Base-by-base conservation (phyloP, 1,284 basidiomycete genomes). In the Sutorius eximius region DNA sequence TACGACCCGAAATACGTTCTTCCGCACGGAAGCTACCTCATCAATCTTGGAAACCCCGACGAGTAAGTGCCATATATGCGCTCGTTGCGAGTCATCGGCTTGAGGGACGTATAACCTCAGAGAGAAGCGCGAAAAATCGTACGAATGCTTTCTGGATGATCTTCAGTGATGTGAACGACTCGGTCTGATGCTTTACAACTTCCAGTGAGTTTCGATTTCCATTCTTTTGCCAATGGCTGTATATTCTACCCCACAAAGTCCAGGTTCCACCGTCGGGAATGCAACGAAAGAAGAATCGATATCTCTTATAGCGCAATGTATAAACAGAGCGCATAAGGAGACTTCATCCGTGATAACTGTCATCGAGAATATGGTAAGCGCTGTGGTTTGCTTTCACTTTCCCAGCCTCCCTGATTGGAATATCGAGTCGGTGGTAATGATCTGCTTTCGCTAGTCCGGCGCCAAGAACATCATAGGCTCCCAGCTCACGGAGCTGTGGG, bases 11-110 rank as follows among this genome's bases (percentile, higher is more conserved):
- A 75, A 29, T 73, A 86, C 56, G 79, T 93, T 3, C 73, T 94
- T 6, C 91, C 91, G 0, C 92, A 94, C 60, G 91, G 91, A 18
- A 92, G 84, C 66, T 95, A 94, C 66, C 79, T 95, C 30, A 82
- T 94, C 55, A 95, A 95, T 65, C 77, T 95, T 0, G 92, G 86
- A 6, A 93, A 94, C 63, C 87, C 89, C 0, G 89, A 93, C 59
- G 61, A 62, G 89, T 90, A 53, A 55, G 86, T 72, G 9, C 5
- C 27, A 10, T 30, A 24, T 44, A 41, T 50, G 27, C 6, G 16
- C 8, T 24, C 22, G 2, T 5, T 24, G 22, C 20, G 1, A 15
- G 8, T 8, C 5, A 5, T 13, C 1, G 12, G 20, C 29, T 33
- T 12, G 37, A 49, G 8, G n/a, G 12, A n/a, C 10, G 9, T 15